phyloP scores from a whole-genome alignment of 495 filamentous ascomycete genomes.

The Elasticomyces elasticus region DNA sequence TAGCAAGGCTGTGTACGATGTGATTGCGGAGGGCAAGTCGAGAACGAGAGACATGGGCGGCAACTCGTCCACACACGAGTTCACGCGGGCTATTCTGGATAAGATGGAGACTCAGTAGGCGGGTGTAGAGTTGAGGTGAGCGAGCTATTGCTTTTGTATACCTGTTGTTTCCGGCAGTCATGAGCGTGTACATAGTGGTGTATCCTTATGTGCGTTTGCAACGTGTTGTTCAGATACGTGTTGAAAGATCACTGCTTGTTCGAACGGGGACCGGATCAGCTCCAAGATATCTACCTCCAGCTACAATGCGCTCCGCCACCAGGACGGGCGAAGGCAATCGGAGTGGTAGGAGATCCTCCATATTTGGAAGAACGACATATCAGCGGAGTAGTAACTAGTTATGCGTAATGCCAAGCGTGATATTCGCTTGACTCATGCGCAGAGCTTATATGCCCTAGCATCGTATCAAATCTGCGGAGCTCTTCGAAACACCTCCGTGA shows the following conservation, averaged over 20 bases:
- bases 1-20: constrained; percentile 92
- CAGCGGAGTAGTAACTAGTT: too few relatives aligned
- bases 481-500: not conserved
- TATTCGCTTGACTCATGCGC: too few relatives aligned
- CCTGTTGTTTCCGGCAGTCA: constrained; percentile 1
- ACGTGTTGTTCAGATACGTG: too few relatives aligned
- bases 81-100: constrained; percentile 82
- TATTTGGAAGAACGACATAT: too few relatives aligned
- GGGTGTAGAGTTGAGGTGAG: not conserved
- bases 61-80: constrained; percentile 77
- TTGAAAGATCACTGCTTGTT: too few relatives aligned
- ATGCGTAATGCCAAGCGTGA: too few relatives aligned
- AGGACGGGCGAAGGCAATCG: too few relatives aligned
- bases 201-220: not conserved
- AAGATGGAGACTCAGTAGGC: constrained; percentile 62
- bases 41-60: constrained; percentile 95
- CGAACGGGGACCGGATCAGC: too few relatives aligned
- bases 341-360: too few relatives aligned
- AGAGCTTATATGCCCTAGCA: not conserved
- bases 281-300: too few relatives aligned
- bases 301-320: too few relatives aligned
- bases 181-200: not conserved
- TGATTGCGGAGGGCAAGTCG: constrained; percentile 79
- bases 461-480: not conserved
- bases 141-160: not conserved